phyloP scores from a whole-genome alignment of 1,284 basidiomycete genomes.

The Austroboletus olivaceoglutinosus region DNA sequence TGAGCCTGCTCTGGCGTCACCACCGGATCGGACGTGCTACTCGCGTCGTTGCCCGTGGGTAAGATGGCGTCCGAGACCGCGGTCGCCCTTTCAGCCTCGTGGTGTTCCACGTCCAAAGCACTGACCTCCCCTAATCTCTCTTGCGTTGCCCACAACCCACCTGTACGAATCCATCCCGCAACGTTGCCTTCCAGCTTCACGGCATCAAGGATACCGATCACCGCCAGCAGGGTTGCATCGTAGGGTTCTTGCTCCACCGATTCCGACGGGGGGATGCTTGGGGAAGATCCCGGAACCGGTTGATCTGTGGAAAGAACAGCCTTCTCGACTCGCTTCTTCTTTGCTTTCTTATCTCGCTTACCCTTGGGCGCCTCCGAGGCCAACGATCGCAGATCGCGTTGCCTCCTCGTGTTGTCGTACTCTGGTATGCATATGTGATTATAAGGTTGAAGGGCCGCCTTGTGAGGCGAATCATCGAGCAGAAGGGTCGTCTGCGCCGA shows the following conservation, averaged over 20 bases:
- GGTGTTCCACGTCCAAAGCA: background rate
- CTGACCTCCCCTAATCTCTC: constrained; percentile 2
- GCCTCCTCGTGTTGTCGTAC: constrained; percentile 51
- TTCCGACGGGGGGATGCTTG: background rate
- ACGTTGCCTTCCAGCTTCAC: constrained; percentile 61
- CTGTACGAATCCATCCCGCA: constrained; percentile 62
- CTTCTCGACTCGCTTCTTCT: background rate
- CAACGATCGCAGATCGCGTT: constrained; percentile 40
- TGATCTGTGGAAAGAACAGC: background rate
- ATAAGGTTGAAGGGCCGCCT: constrained; percentile 77
- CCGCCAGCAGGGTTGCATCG: constrained; percentile 63
- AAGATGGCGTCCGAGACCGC: background rate
- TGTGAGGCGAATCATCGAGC: constrained; percentile 77
- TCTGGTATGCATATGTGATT: constrained; percentile 77
- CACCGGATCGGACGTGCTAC: constrained; percentile 5
- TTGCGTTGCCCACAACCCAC: constrained; percentile 46
- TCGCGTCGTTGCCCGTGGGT: constrained; percentile 16
- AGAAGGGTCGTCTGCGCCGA: constrained; percentile 71
- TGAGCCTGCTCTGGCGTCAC: constrained; percentile 5
- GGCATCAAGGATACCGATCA: constrained; percentile 69
- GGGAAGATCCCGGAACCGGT: background rate
- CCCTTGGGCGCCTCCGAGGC: constrained; percentile 8
- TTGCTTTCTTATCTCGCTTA: constrained; percentile 9
- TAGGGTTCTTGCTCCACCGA: constrained; percentile 30
- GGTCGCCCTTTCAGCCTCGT: background rate